Evolutionary conservation across 2,329 filamentous ascomycete species (phyloP), one percentile per base, ranked within the genome.

Genomic region (Stemphylium lycopersici): DNA sequence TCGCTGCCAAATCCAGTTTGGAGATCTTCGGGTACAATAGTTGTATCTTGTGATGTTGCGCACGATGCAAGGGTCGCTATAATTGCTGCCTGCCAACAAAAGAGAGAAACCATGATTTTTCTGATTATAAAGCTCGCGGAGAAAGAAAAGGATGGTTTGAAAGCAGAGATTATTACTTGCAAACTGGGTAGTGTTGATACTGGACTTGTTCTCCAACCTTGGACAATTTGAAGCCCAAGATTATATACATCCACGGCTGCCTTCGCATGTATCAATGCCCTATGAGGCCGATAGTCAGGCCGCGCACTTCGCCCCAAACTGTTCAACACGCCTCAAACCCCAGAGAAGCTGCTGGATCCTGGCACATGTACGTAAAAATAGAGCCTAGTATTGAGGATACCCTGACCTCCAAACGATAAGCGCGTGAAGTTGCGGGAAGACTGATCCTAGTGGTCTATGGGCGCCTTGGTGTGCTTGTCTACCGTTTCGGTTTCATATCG

Each of bases 401-500:
- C 38, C 44, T 49, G 38, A 34, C 48, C 33, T 52, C 48, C 58
- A 62, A 44, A 62, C 59, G 47, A 52, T 44, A 59, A 57, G 59
- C 60, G 65, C 63, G 38, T 43, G 50, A 55, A 47, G 54, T 56
- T 32, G 41, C 48, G 45, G 44, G 12, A 46, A 15, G 22, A 31
- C 16, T 18, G 40, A 7, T 53, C 46, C 55, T 10, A 52, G 47
- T 52, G 49, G 54, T 39, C 31, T 36, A 15, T 55, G 38, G 55
- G 24, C 36, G 51, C 39, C 51, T 36, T 41, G 48, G 40, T 22
- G 33, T 48, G 45, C 60, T 59, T 65, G 65, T 64, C 60, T 54
- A 44, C 60, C 40, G 56, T 59, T 60, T 61, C 59, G 52, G 65
- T 66, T 66, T 68, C 65, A 68, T 51, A 11, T 37, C 41, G 59